Base-by-base conservation (phyloP, 192 early-diverging fungal genomes). In the Powellomyces hirtus region DNA sequence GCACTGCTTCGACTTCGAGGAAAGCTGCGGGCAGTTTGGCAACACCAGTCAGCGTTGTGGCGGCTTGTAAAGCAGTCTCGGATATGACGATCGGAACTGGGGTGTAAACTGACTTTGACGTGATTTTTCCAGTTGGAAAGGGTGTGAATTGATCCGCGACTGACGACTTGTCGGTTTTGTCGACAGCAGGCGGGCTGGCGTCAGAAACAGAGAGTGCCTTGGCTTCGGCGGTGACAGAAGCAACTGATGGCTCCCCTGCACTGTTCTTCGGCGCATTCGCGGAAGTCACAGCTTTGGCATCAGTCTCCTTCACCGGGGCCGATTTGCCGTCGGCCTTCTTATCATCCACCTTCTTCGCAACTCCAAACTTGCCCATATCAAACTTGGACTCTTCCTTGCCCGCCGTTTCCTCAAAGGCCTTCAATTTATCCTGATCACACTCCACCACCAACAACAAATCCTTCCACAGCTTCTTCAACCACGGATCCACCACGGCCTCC, bases 401-500 rank as follows among this genome's bases (percentile, higher is more conserved):
- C 26, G 40, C 70, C 11, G 24, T 0, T 29, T 70, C 60, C 13
- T 20, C 67, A 49, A 64, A 77, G 24, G 36, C 16, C 18, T 59
- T 38, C 24, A 68, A 60, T 33, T 73, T 71, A 22, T 72, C 76
- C 16, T 60, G 64, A 7, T 77, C 81, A 42, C 84, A 73, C 1
- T 70, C 72, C 1, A 82, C 80, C 56, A 74, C 79, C 16, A 80
- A 76, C 0, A 81, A 83, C 34, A 97, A 75, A 1, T 70, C 79
- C 1, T 79, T 71, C 95, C 95, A 97, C 24, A 97, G 62, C 1
- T 88, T 85, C 50, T 84, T 86, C 69, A 94, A 89, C 95, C 95
- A 98, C 35, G 92, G 90, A 77, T 98, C 95, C 0, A 98, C 91
- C 2, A 86, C 82, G 24, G 86, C 84, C 72, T 98, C 95, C 0